phyloP scores from a whole-genome alignment of 257 asterid genomes.

The Nicotiana tabacum region DNA sequence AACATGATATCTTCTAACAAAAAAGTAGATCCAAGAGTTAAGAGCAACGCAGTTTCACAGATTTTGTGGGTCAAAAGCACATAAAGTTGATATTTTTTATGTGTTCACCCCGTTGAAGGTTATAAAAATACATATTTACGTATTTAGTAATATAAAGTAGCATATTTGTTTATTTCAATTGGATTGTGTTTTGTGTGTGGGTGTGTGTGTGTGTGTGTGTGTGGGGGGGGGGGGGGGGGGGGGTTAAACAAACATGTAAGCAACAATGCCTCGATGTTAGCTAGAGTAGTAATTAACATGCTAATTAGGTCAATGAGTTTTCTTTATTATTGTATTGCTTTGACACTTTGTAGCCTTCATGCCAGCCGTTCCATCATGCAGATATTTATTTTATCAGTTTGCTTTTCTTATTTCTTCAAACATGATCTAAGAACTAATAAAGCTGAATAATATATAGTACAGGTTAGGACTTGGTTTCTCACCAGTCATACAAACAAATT shows the following conservation, averaged over 20 bases:
- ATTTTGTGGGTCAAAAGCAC: neutral
- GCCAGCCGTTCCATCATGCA: slow-evolving; percentile 6
- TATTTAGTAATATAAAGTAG: neutral
- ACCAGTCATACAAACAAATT: slow-evolving; percentile 5
- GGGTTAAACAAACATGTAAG: neutral
- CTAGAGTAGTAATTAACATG: neutral
- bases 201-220: rapidly evolving
- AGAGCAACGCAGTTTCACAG: neutral
- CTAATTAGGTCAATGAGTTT: neutral
- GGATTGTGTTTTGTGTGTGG: neutral
- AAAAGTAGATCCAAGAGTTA: no score
- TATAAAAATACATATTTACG: neutral
- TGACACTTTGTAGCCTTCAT: neutral
- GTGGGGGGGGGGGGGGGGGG: neutral
- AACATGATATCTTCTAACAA: no score
- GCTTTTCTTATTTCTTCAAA: neutral
- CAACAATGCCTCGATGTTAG: slow-evolving; percentile 4
- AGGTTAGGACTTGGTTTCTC: slow-evolving; percentile 1
- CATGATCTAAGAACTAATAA: slow-evolving; percentile 4
- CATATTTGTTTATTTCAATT: neutral
- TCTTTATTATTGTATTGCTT: neutral
- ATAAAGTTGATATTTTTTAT: no score
- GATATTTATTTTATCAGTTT: neutral
- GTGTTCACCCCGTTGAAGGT: neutral
- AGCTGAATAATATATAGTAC: neutral